Evolutionary conservation across 2,329 filamentous ascomycete genomes (phyloP), one percentile per base, ranked within the genome.

Genomic region (Helotiales sp.): DNA sequence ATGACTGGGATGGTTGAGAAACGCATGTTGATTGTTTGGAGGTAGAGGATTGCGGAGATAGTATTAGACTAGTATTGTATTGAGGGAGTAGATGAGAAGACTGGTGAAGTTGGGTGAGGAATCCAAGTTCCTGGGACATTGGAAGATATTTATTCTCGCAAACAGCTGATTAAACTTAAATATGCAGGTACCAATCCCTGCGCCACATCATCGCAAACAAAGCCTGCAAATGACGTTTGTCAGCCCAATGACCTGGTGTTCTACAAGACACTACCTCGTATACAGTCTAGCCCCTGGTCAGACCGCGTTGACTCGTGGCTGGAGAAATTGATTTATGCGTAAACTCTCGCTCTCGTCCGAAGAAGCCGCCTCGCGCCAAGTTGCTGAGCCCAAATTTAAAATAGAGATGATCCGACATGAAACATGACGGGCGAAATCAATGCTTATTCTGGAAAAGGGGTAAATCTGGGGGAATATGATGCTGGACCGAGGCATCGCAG

Each of bases 11-110:
- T 13, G 34, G 49, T 33, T 31, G 54, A 54, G 57, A 62, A 60
- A 60, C 54, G 60, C 60, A 62, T 62, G 38, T 42, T 62, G 53
- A 34, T 31, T 17, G 13, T 58, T 46, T 34, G 38, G 17, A 30
- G 17, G 6, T 47, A 19, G n/a, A 47, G 44, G 5, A 7, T 17
- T 29, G 44, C n/a, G 8, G 44, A 17, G 13, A 9, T 48, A 9
- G n/a, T 13, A 17, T 42, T 42, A 15, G 31, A 12, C n/a, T n/a
- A 12, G 31, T 4, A 13, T 34, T 12, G 31, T 34, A 34, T 22
- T 48, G 46, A 19, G 9, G 13, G 25, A 47, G 24, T 4, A 31
- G 46, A 31, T 48, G 27, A n/a, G 12, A 15, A 30, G 46, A 10
- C 3, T 29, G 22, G 24, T 13, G n/a, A 7, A 5, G 17, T 22